A percentile compares a stretch with the other conserved stretches of the same genome.
Evolutionary conservation across 257 asterid genomes (phyloP).

Genomic region (Cynanchum wilfordii): DNA sequence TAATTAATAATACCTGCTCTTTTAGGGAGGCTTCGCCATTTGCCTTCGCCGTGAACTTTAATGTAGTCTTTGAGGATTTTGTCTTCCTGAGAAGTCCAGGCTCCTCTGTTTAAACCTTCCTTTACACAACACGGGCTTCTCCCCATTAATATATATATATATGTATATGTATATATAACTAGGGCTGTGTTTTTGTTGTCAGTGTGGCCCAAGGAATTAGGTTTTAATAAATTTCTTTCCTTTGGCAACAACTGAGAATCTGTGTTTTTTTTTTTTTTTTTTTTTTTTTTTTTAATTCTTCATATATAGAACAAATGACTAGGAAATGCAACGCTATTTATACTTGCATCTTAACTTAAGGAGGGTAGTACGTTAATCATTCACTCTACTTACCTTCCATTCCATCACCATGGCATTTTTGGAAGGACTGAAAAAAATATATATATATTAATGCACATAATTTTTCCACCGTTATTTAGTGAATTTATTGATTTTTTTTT

Average conservation of each 20-base stretch:
- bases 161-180: too few relatives aligned
- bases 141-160: slow-evolving; percentile 6
- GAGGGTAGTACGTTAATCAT: neutral
- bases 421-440: too few relatives aligned
- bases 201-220: neutral
- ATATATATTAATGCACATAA: too few relatives aligned
- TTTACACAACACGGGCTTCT: slow-evolving; percentile 21
- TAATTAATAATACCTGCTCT: slow-evolving; percentile 26
- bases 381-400: neutral
- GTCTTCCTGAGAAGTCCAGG: slow-evolving; percentile 47
- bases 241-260: too few relatives aligned
- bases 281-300: too few relatives aligned
- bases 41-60: slow-evolving; percentile 32
- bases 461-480: too few relatives aligned
- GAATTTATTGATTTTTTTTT: too few relatives aligned
- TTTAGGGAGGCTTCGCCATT: slow-evolving; percentile 37
- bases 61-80: slow-evolving; percentile 31
- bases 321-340: neutral
- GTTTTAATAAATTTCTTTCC: neutral
- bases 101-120: slow-evolving; percentile 34
- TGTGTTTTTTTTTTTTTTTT: too few relatives aligned
- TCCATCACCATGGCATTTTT: neutral
- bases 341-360: neutral
- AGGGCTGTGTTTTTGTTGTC: neutral
- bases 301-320: neutral